Conservation (phyloP, 2,329 filamentous ascomycete species). For the Boeremia exigua region DNA sequence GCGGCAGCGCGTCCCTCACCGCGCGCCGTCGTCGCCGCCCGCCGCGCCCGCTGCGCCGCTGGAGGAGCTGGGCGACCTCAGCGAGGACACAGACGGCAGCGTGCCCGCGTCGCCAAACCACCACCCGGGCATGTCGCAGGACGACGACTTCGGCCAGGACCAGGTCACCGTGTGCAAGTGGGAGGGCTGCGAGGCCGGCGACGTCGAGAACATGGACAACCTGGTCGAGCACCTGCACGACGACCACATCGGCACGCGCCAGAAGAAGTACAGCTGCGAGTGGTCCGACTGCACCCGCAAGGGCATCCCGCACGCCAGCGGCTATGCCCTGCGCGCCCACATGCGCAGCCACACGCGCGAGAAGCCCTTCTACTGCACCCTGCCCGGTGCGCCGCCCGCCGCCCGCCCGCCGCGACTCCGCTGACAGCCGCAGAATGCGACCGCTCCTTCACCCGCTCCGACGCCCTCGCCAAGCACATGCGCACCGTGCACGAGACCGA, state of each 20-base stretch:
- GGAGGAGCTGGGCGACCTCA: slow-evolving; percentile 69
- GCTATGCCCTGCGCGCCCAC: slow-evolving; percentile 93
- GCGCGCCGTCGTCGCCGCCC: slow-evolving; percentile 43
- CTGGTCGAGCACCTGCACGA: slow-evolving; percentile 69
- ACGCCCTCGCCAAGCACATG: slow-evolving; percentile 97
- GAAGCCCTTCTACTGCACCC: slow-evolving; percentile 96
- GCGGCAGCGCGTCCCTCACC: slow-evolving; percentile 45
- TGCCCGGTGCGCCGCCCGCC: slow-evolving; percentile 71
- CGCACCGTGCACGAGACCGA: slow-evolving; percentile 98
- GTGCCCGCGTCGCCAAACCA: slow-evolving; percentile 62
- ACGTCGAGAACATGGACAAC: slow-evolving; percentile 58
- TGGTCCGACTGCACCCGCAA: slow-evolving; percentile 91
- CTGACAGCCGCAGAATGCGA: slow-evolving; percentile 78
- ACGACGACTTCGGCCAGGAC: slow-evolving; percentile 52
- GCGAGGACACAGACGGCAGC: slow-evolving; percentile 86
- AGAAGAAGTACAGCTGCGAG: slow-evolving; percentile 98
- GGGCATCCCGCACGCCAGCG: slow-evolving; percentile 89
- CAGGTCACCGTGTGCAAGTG: slow-evolving; percentile 58
- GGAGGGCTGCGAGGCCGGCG: slow-evolving; percentile 58
- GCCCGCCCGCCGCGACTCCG: neutral
- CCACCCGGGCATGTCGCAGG: slow-evolving; percentile 50
- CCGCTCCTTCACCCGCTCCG: slow-evolving; percentile 92
- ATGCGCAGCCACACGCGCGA: slow-evolving; percentile 98
- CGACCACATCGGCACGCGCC: slow-evolving; percentile 89
- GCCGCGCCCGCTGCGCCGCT: slow-evolving; percentile 19